Evolutionary conservation across 2,329 filamentous ascomycete species (phyloP).

Genomic region (Penicillium corylophilum): DNA sequence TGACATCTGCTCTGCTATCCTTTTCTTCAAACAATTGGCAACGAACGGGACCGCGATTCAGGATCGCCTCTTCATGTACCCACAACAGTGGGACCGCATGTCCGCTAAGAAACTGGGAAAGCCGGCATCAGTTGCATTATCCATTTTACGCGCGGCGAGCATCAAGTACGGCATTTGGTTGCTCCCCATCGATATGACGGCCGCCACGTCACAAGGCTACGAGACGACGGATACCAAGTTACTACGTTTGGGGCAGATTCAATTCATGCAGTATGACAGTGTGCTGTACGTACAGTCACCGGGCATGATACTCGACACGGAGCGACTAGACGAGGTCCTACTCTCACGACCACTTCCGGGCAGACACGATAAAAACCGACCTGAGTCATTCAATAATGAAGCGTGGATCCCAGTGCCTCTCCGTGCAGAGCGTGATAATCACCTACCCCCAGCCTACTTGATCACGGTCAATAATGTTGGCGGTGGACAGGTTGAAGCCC

Average conservation of each 20-base stretch:
- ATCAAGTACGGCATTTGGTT: conserved; percentile 42
- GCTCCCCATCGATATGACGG: conserved; percentile 42
- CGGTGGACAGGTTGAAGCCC: conserved; percentile 34
- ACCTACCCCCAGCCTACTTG: conserved; percentile 37
- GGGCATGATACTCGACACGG: conserved; percentile 39
- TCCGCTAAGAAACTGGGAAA: conserved; percentile 23
- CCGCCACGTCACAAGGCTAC: conserved; percentile 33
- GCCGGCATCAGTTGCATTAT: conserved; percentile 34
- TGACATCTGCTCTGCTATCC: conserved; percentile 46
- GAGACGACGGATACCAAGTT: conserved; percentile 36
- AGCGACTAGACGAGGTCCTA: conserved; percentile 41
- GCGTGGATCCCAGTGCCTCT: conserved; percentile 41
- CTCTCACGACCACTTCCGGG: conserved; percentile 35
- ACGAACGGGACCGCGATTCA: conserved; percentile 35
- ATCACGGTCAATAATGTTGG: conserved; percentile 40
- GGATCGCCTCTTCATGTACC: conserved; percentile 49
- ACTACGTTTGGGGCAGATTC: conserved; percentile 38
- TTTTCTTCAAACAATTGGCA: conserved; percentile 44
- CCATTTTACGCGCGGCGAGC: conserved; percentile 40
- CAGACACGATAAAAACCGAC: conserved; percentile 31
- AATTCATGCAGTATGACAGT: conserved; percentile 45
- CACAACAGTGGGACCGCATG: conserved; percentile 44
- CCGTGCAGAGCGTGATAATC: conserved; percentile 30
- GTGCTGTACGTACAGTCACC: conserved; percentile 45
- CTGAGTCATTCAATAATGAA: conserved; percentile 38